phyloP scores from a whole-genome alignment of 2,329 filamentous ascomycete genomes.

The Gnomoniopsis sp. region DNA sequence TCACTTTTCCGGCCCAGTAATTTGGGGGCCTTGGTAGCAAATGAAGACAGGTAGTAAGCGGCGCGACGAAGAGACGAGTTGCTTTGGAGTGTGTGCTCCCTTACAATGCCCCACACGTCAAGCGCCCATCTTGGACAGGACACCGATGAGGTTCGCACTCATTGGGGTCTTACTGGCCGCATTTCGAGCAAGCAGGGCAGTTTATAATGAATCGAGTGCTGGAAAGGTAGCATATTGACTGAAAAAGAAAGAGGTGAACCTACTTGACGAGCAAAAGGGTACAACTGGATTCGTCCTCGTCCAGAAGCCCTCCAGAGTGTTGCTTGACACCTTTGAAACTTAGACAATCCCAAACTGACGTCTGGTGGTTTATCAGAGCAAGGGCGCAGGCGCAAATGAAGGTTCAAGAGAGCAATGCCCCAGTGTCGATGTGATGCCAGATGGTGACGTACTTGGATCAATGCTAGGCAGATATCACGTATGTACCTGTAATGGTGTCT shows the following conservation, averaged over 20 bases:
- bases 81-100: not conserved
- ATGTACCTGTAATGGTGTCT: not conserved
- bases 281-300: not conserved
- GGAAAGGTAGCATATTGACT: not conserved
- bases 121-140: too few relatives aligned
- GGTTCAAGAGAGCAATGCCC: too few relatives aligned
- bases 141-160: not conserved
- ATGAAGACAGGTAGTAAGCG: not conserved
- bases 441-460: too few relatives aligned
- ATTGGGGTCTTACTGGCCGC: not conserved
- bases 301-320: not conserved
- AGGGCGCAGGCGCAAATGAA: too few relatives aligned
- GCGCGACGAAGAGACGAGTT: not conserved
- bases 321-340: not conserved
- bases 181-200: too few relatives aligned
- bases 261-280: not conserved
- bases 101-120: not conserved
- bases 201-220: too few relatives aligned
- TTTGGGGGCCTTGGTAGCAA: not conserved
- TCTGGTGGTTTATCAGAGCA: not conserved
- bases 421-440: too few relatives aligned
- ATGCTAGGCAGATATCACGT: not conserved
- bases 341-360: not conserved
- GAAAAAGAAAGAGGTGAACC: not conserved
- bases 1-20: not conserved